These are phyloP conservation scores for Carex parvula DNA, from an alignment of 176 grass and related monocot species.

Conservation along the genomic window DNA sequence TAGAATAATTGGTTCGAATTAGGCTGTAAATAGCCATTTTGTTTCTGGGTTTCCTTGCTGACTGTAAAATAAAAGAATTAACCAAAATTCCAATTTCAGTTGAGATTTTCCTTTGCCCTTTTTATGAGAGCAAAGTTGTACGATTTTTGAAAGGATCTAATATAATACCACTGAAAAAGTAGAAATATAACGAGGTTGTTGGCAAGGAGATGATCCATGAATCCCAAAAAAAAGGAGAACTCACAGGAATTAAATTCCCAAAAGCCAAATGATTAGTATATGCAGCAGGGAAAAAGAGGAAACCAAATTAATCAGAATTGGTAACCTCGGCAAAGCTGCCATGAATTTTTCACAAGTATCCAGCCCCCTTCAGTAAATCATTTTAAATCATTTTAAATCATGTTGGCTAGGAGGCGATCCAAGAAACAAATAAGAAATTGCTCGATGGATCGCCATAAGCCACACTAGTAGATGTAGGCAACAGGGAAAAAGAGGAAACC, in stretches of 20 bases:
- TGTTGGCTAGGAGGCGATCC: conserved; percentile 18
- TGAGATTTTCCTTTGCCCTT: too few relatives aligned
- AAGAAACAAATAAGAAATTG: background rate
- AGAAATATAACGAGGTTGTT: background rate
- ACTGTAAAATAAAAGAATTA: too few relatives aligned
- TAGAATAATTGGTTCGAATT: too few relatives aligned
- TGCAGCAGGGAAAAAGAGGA: conserved; percentile 29
- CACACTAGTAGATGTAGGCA: conserved; percentile 8
- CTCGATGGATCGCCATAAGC: conserved; percentile 1
- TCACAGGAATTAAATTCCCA: background rate
- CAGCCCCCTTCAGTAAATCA: background rate
- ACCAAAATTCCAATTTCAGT: too few relatives aligned
- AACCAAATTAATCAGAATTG: conserved; percentile 7
- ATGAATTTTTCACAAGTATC: background rate
- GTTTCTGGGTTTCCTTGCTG: too few relatives aligned
- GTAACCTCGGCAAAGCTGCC: conserved; percentile 25
- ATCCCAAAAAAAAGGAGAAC: background rate
- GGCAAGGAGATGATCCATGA: conserved; percentile 8
- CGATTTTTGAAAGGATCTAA: too few relatives aligned
- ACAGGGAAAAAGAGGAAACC: conserved; percentile 33
- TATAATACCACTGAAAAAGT: background rate
- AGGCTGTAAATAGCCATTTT: background rate
- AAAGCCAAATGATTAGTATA: conserved; percentile 8
- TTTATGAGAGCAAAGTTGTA: too few relatives aligned
- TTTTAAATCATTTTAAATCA: background rate